A percentile compares a stretch with the other conserved stretches of the same genome.
These are phyloP conservation scores for Saccharomyces hybrid DNA, from an alignment of 1,139 yeast genomes.

Conservation along the genomic window DNA sequence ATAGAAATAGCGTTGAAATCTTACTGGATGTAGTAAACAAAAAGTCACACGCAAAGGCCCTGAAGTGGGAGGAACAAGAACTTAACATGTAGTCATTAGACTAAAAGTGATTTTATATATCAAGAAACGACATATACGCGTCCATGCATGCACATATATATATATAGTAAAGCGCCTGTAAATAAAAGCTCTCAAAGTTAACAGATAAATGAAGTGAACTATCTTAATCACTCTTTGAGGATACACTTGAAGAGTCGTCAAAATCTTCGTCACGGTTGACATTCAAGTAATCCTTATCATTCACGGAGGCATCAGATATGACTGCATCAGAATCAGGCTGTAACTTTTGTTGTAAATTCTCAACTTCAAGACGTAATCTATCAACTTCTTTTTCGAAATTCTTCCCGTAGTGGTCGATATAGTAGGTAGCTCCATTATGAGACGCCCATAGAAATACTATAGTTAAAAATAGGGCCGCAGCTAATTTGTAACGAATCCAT, in stretches of 20 bases:
- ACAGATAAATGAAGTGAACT: background rate
- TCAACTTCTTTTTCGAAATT: slow-evolving; percentile 70
- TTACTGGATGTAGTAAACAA: slow-evolving; percentile 24
- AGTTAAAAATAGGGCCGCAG: slow-evolving; percentile 62
- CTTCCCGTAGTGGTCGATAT: slow-evolving; percentile 88
- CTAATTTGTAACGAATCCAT: slow-evolving; percentile 61
- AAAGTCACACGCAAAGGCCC: slow-evolving; percentile 6
- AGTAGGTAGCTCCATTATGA: slow-evolving; percentile 92
- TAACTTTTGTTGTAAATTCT: slow-evolving; percentile 39
- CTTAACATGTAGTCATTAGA: background rate
- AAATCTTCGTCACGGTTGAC: background rate
- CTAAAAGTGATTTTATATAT: background rate
- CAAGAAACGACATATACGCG: background rate
- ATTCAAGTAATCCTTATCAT: background rate
- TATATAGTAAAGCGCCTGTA: background rate
- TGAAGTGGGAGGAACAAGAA: background rate
- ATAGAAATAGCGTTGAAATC: slow-evolving; percentile 33
- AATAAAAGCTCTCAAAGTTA: background rate
- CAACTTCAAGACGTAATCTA: slow-evolving; percentile 62
- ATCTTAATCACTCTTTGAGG: background rate
- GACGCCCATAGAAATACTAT: slow-evolving; percentile 72
- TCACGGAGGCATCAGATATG: background rate
- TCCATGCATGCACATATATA: background rate
- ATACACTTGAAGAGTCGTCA: background rate
- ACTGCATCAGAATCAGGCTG: slow-evolving; percentile 2